phyloP scores from a whole-genome alignment of 768 basidiomycete species.

The Boletus patriciae region DNA sequence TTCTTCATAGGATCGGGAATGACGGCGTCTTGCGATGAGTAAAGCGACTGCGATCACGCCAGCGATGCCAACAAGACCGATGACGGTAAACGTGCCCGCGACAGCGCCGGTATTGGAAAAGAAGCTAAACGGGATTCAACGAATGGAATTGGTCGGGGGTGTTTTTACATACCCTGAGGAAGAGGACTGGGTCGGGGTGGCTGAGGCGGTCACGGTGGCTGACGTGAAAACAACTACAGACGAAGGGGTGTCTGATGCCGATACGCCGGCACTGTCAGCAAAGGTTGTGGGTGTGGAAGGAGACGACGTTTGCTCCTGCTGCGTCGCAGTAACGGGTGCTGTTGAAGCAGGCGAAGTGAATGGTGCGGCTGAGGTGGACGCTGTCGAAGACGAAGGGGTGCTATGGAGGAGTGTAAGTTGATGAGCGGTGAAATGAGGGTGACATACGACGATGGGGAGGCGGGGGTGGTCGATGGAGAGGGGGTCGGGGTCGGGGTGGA shows the following conservation, averaged over 20 bases:
- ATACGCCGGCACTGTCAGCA: background rate
- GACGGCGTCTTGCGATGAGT: constrained; percentile 34
- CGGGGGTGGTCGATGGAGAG: background rate
- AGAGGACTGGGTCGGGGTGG: constrained; percentile 14
- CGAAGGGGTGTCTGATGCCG: background rate
- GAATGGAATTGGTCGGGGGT: background rate
- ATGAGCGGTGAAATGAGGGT: background rate
- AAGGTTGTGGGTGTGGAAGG: background rate
- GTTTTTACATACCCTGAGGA: constrained; percentile 21
- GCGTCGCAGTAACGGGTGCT: background rate
- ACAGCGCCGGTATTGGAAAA: constrained; percentile 47
- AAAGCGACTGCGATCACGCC: constrained; percentile 31
- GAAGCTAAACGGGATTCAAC: constrained; percentile 37
- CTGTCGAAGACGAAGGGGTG: background rate
- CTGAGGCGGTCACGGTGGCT: constrained; percentile 10
- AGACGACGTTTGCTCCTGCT: background rate
- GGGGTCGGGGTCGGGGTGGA: background rate
- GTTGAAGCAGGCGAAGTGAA: too few species aligned
- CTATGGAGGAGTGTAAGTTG: constrained; percentile 1
- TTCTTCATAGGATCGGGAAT: constrained; percentile 24
- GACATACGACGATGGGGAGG: constrained; percentile 12
- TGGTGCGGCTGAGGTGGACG: background rate
- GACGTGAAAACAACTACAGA: background rate
- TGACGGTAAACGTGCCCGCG: constrained; percentile 45
- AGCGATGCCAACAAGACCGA: constrained; percentile 38